Percentiles rank a stretch among this genome's conserved stretches.
These are phyloP conservation scores for Mortierella sp. DNA, from an alignment of 371 early-diverging fungal species.

Conservation along the genomic window DNA sequence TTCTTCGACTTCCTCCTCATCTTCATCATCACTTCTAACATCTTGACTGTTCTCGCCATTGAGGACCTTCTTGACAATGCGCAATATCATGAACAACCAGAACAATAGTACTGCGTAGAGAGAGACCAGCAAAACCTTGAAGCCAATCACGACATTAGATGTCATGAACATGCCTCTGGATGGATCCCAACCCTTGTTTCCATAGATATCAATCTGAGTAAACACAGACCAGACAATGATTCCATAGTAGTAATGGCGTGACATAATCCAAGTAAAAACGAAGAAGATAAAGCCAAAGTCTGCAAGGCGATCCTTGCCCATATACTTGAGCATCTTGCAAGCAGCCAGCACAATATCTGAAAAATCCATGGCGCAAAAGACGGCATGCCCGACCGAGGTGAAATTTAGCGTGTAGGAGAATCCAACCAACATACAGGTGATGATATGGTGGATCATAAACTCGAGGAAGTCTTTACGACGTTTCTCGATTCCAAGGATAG, in stretches of 20 bases:
- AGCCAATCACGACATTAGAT: slow-evolving; percentile 63
- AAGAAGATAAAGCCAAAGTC: slow-evolving; percentile 83
- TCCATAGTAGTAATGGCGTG: slow-evolving; percentile 77
- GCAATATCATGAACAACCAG: slow-evolving; percentile 84
- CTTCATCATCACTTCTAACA: slow-evolving; percentile 78
- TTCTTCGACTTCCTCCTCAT: slow-evolving; percentile 21
- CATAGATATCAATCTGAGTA: slow-evolving; percentile 62
- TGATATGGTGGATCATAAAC: slow-evolving; percentile 86
- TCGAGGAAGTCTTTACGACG: slow-evolving; percentile 83
- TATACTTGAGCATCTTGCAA: slow-evolving; percentile 83
- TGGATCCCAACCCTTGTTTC: slow-evolving; percentile 73
- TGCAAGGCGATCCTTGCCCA: slow-evolving; percentile 67
- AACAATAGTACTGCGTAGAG: slow-evolving; percentile 79
- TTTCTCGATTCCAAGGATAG: slow-evolving; percentile 76
- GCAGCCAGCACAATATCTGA: slow-evolving; percentile 83
- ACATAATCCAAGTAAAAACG: slow-evolving; percentile 81
- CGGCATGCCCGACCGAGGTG: slow-evolving; percentile 85
- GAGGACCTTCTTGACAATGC: slow-evolving; percentile 74
- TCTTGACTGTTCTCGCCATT: slow-evolving; percentile 77
- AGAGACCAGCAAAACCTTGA: slow-evolving; percentile 66
- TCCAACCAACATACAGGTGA: slow-evolving; percentile 77
- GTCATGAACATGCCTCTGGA: slow-evolving; percentile 73
- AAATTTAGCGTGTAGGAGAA: slow-evolving; percentile 80
- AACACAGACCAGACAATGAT: slow-evolving; percentile 68
- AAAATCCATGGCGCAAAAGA: slow-evolving; percentile 86